Base-by-base conservation (phyloP, 306 rosid species). In the Hylodesmum podocarpum region DNA sequence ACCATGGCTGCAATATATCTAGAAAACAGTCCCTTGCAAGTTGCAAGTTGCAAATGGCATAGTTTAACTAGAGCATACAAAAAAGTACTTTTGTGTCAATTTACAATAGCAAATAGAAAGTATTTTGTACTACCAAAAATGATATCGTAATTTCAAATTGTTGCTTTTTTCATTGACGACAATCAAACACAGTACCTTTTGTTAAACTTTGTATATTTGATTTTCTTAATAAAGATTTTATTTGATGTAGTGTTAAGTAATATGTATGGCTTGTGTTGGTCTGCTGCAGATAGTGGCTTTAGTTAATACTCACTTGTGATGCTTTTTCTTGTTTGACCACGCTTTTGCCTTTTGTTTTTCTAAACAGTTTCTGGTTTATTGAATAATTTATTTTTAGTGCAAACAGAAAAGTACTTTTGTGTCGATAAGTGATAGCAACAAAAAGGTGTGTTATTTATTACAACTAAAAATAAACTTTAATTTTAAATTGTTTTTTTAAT, bases 11-110 rank as follows among this genome's bases (percentile, higher is more conserved):
- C 65, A 36, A 27, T 34, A 14, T 54, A 50, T 21, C 8, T 80
- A 13, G 6, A 57, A 21, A 66, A 73, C 27, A 69, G 50, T 37
- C 41, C 67, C 77, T 64, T 68, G 69, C 72, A 34, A 66, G 16
- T 62, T 53, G 75, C 64, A n/a, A n/a, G n/a, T 64, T 68, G 69
- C 72, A 34, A 66, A 24, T 62, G 39, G 75, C 64, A 4, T 67
- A 53, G 10, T 40, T 66, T 77, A 53, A 40, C 21, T 31, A 33
- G 15, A 5, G 34, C 24, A 71, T 13, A 39, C 63, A 53, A n/a
- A 22, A 13, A 13, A 34, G 37, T 53, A 71, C 25, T 53, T 22
- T 39, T 37, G 2, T 29, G 29, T 15, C 11, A 55, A 39, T 25
- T 1, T 15, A 72, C 67, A 37, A 27, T 24, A 8, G 41, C 67